Base-by-base conservation (phyloP, 768 basidiomycete species). In the Boletus insuetus region DNA sequence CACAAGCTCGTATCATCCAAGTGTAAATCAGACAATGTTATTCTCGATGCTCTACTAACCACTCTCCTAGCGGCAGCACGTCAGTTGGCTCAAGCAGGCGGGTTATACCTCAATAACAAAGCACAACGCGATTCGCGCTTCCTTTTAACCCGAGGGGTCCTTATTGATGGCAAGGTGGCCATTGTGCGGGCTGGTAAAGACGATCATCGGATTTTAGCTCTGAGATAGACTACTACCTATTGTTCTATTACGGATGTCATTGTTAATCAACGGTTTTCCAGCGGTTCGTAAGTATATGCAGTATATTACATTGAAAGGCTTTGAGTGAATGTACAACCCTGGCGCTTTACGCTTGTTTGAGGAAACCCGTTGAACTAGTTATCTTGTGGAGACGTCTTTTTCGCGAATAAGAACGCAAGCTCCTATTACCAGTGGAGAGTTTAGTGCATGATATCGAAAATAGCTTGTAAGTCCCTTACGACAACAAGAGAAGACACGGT, bases 141-240 rank as follows among this genome's bases (percentile, higher is more conserved):
- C 47, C 78, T 67, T 31, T 63, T 88, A 16, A 59, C 68, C 9
- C 60, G 60, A 35, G 60, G 66, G 1, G 76, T 83, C 61, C 76
- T 94, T 29, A 72, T 92, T n/a, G 83, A 85, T 60, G 74, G 71
- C 11, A 78, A 75, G 46, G 63, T 93, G 8, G 83, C 79, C 17
- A 79, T 94, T 54, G 57, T 94, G 19, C 81, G 88, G 17, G 82
- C 84, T 38, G 92, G 92, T 5, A 91, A 88, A 67, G 85, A 87
- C 58, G 87, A 86, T 44, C 74, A 86, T 58, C 65, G 82, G 38
- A 77, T 91, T 39, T 61, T 93, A 10, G 80, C 68, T 35, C 53
- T 79, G 26, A 66, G 53, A 45, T 72, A 55, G 54, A 54, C 32
- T 45, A 34, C 10, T 31, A 47, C 0, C 2, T 26, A 19, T 35